Base-by-base conservation (phyloP, 805 yeast species). In the Wickerhamiella siamensis region DNA sequence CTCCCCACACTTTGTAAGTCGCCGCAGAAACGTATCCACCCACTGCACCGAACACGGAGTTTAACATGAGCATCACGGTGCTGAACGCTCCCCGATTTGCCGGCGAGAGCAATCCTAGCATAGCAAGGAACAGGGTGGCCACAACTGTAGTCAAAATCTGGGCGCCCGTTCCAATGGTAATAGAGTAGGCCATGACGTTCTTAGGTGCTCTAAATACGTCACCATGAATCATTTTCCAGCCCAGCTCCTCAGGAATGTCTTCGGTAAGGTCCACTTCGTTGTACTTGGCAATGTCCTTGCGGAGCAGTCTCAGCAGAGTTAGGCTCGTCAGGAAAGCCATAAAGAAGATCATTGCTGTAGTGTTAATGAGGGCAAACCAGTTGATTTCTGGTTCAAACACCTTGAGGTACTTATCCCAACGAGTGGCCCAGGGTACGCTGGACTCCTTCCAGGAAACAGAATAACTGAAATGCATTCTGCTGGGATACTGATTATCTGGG, bases 321-420 rank as follows among this genome's bases (percentile, higher is more conserved):
- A 86, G 88, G 10, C 78, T 76, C 61, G 86, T 83, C 47, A 86
- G 74, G 31, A 77, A 65, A 3, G 91, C 79, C 48, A 91, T 67
- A 49, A 82, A 72, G 8, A 83, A 47, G 5, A 86, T 95, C 53
- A 88, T 74, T 42, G 87, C 60, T 3, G 94, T 76, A 48, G 93
- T 84, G 63, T 86, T 86, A 50, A 86, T 65, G 52, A 91, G 72
- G 2, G 96, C 84, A 54, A 86, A 83, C 96, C 97, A 88, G 64
- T 91, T 96, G 52, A 91, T 82, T 57, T 80, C 79, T 43, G 96
- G 93, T 57, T 83, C 94, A 18, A 15, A 24, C 19, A 82, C 91
- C 53, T 83, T 93, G 54, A 91, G 68, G 59, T 91, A 91, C 61
- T 84, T 83, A 61, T 91, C 98, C 98, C 98, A 91, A 65, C 98